A percentile compares a stretch with the other conserved stretches of the same genome.
Evolutionary conservation across 805 yeast species (phyloP).

Genomic region (Barnettozyma californica): DNA sequence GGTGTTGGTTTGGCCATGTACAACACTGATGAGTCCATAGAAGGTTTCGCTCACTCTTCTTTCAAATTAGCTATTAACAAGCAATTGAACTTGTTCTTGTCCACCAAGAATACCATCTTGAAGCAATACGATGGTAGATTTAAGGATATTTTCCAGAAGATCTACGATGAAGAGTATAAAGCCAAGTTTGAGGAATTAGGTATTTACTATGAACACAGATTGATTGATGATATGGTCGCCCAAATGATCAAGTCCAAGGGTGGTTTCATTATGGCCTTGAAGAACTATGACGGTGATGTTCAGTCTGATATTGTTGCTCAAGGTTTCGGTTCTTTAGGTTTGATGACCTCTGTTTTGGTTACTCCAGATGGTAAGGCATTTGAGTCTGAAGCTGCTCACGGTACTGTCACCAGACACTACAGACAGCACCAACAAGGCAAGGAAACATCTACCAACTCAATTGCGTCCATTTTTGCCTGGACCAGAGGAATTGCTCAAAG

Average conservation of each 20-base stretch:
- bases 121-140: conserved; percentile 93
- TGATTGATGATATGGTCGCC: conserved; percentile 98
- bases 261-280: conserved; percentile 92
- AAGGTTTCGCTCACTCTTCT: conserved; percentile 88
- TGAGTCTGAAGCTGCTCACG: conserved; percentile 98
- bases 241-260: conserved; percentile 96
- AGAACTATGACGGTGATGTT: conserved; percentile 97
- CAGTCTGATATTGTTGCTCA: conserved; percentile 96
- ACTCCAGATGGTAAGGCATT: conserved; percentile 96
- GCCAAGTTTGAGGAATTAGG: conserved; percentile 66
- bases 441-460: conserved; percentile 95
- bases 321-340: conserved; percentile 94
- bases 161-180: conserved; percentile 70
- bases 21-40: conserved; percentile 88
- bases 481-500: conserved; percentile 89
- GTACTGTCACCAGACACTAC: conserved; percentile 95
- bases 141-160: conserved; percentile 84
- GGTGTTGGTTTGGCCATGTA: conserved; percentile 89
- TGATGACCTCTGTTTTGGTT: conserved; percentile 94
- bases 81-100: conserved; percentile 73
- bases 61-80: conserved; percentile 81
- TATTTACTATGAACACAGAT: conserved; percentile 96
- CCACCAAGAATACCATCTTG: conserved; percentile 92
- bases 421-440: conserved; percentile 95
- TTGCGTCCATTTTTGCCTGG: conserved; percentile 98